Conservation (phyloP, 805 yeast genomes). For the Ogataea glucozyma region DNA sequence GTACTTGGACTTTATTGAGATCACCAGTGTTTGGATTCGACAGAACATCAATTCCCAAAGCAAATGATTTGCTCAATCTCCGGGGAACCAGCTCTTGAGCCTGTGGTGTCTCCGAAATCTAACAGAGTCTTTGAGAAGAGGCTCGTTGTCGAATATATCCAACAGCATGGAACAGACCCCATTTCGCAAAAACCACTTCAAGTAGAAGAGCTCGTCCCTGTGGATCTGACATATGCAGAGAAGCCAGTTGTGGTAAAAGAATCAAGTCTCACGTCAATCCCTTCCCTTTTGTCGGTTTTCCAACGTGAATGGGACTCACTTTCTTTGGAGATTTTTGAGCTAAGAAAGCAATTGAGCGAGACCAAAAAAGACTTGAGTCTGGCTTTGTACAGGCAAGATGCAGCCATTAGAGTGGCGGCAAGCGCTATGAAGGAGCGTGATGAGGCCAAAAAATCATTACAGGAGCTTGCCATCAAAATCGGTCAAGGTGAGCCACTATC, state of each 20-base stretch:
- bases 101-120: slow-evolving; percentile 76
- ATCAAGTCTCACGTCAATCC: slow-evolving; percentile 61
- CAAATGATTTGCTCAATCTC: slow-evolving; percentile 45
- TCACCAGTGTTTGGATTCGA: background rate
- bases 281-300: slow-evolving; percentile 69
- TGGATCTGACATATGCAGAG: slow-evolving; percentile 21
- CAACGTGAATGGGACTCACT: slow-evolving; percentile 91
- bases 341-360: slow-evolving; percentile 67
- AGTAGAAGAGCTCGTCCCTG: slow-evolving; percentile 55
- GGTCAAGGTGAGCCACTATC: slow-evolving; percentile 26
- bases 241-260: slow-evolving; percentile 29
- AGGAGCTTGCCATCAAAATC: slow-evolving; percentile 49
- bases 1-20: too few species aligned
- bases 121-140: slow-evolving; percentile 68
- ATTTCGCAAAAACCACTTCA: slow-evolving; percentile 61
- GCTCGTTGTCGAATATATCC: slow-evolving; percentile 60
- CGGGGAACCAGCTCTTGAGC: slow-evolving; percentile 66
- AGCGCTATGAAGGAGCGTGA: slow-evolving; percentile 73
- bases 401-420: slow-evolving; percentile 85
- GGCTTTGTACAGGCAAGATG: slow-evolving; percentile 83
- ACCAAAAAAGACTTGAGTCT: slow-evolving; percentile 73
- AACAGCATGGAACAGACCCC: slow-evolving; percentile 74
- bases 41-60: background rate
- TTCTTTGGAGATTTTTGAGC: slow-evolving; percentile 74
- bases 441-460: slow-evolving; percentile 65